Evolutionary conservation across 2,329 filamentous ascomycete species (phyloP).

Genomic region (Aspergillus novofumigatus): DNA sequence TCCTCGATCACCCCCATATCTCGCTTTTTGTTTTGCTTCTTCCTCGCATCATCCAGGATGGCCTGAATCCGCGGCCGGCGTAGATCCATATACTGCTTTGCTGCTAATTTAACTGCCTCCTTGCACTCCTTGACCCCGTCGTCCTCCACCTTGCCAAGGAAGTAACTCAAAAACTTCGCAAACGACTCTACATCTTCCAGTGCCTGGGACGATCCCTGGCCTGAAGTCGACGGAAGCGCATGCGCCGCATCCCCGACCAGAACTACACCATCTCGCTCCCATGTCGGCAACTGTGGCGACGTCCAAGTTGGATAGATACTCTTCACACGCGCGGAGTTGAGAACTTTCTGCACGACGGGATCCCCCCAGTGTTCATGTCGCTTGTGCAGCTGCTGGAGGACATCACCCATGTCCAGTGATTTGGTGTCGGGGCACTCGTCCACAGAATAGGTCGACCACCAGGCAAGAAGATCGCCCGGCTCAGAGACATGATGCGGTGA

Average conservation of each 20-base stretch:
- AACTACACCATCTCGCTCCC: constrained; percentile 47
- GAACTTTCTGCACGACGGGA: constrained; percentile 40
- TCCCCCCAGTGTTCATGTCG: constrained; percentile 47
- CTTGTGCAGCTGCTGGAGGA: constrained; percentile 34
- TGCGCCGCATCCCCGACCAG: constrained; percentile 57
- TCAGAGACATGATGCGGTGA: constrained; percentile 23
- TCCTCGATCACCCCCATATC: constrained; percentile 32
- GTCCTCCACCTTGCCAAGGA: constrained; percentile 11
- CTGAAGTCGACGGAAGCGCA: constrained; percentile 51
- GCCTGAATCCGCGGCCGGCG: constrained; percentile 32
- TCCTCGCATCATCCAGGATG: constrained; percentile 30
- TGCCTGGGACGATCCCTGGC: constrained; percentile 54
- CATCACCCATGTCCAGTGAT: constrained; percentile 25
- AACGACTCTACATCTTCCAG: constrained; percentile 53
- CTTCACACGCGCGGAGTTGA: constrained; percentile 36
- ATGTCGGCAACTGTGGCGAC: constrained; percentile 44
- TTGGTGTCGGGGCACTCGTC: constrained; percentile 29
- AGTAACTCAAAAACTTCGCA: constrained; percentile 37
- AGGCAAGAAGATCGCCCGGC: constrained; percentile 33
- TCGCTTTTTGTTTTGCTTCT: constrained; percentile 33
- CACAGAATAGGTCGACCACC: constrained; percentile 46
- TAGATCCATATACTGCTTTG: constrained; percentile 30
- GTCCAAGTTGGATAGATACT: constrained; percentile 49
- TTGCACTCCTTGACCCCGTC: constrained; percentile 11
- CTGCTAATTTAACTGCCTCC: constrained; percentile 22